Evolutionary conservation across 2,329 filamentous ascomycete genomes (phyloP).

Genomic region (Waltergamsia citrina): DNA sequence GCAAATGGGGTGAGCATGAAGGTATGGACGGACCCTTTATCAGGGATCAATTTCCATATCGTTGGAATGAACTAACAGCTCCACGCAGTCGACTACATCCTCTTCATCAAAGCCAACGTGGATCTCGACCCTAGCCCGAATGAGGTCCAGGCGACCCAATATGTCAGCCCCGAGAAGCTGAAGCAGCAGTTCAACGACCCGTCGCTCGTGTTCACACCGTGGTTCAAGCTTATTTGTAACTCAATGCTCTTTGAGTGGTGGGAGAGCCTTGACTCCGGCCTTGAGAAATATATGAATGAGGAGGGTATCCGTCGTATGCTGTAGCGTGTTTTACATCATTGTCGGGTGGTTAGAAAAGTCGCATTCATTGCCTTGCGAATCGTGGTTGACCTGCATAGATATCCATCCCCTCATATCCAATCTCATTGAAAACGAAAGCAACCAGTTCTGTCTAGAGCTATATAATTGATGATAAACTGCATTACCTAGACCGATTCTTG

Average conservation of each 20-base stretch:
- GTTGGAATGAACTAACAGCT: slow-evolving; percentile 10
- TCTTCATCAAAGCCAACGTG: slow-evolving; percentile 94
- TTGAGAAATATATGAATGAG: slow-evolving; percentile 83
- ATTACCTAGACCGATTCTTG: too few species aligned
- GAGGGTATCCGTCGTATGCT: slow-evolving; percentile 79
- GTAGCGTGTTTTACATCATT: not conserved
- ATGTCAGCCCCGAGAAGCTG: slow-evolving; percentile 73
- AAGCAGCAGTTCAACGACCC: slow-evolving; percentile 79
- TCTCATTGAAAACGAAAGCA: not conserved
- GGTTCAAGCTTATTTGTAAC: slow-evolving; percentile 99
- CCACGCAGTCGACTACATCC: slow-evolving; percentile 81
- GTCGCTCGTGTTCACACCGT: slow-evolving; percentile 81
- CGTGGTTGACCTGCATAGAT: slow-evolving; percentile 15
- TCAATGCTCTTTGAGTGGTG: slow-evolving; percentile 98
- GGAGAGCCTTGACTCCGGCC: slow-evolving; percentile 68
- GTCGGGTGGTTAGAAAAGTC: not conserved
- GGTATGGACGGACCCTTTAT: slow-evolving; percentile 41
- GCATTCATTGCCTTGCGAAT: slow-evolving; percentile 4
- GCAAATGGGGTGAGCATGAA: slow-evolving; percentile 98
- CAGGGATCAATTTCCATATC: not conserved
- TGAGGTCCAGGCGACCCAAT: slow-evolving; percentile 78
- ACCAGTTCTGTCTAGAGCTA: too few species aligned
- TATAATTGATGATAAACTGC: too few species aligned
- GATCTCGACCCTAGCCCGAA: slow-evolving; percentile 76
- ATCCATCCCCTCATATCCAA: slow-evolving; percentile 12